Evolutionary conservation across 192 early-diverging fungal genomes (phyloP).

Genomic region (Obelidium mucronatum): DNA sequence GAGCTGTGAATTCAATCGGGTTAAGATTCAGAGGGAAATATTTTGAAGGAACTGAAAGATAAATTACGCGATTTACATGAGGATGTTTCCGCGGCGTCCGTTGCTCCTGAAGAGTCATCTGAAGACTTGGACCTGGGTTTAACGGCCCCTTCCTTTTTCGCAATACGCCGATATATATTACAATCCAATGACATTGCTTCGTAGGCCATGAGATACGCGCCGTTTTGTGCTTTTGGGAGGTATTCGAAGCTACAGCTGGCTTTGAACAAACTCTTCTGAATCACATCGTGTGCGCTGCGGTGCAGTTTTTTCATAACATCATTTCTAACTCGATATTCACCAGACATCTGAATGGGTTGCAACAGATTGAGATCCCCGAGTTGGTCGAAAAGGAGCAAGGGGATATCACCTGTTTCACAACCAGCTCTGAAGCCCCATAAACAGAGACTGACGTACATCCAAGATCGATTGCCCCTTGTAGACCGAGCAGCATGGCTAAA

Average conservation of each 20-base stretch:
- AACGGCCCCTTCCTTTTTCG: no score
- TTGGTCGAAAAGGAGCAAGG: not conserved
- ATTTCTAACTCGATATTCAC: not conserved
- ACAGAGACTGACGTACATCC: not conserved
- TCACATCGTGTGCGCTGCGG: not conserved
- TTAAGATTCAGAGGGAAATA: no score
- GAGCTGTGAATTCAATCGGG: no score
- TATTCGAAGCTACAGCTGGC: not conserved
- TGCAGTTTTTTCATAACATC: not conserved
- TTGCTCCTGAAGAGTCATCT: no score
- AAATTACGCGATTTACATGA: no score
- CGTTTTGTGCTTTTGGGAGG: not conserved
- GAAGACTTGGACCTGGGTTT: no score
- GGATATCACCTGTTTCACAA: not conserved
- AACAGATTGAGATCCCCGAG: not conserved
- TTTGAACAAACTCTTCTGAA: not conserved
- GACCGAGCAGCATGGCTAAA: not conserved
- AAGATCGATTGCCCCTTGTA: not conserved
- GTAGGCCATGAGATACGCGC: not conserved
- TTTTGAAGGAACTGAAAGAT: no score
- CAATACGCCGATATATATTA: not conserved
- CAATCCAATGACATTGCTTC: not conserved
- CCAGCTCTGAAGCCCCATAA: not conserved
- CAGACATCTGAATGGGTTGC: not conserved
- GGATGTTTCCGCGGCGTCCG: no score